Base-by-base conservation (phyloP, 2,329 filamentous ascomycete species). In the Ophiosphaerella herpotricha region DNA sequence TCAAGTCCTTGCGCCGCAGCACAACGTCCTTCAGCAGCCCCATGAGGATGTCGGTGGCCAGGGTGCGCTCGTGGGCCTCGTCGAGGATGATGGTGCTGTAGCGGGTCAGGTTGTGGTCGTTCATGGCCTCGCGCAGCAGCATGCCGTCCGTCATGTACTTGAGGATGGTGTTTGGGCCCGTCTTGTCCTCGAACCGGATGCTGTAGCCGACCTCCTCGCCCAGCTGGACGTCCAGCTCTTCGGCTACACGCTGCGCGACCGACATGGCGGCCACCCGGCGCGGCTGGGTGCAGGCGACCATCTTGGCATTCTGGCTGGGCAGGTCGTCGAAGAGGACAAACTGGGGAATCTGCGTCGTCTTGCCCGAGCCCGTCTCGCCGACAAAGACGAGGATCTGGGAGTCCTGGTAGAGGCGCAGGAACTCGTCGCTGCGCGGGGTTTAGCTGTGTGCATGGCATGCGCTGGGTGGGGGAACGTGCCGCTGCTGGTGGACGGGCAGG, bases 111-210 rank as follows among this genome's bases (percentile, higher is more conserved):
- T 96, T 89, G 0, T 92, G 89, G 70, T 99, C 94, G 60, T 97
- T 82, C 43, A 99, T 81, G 70, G 97, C 91, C 76, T 99, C 94
- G 78, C 94, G 85, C 76, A 97, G 87, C 71, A 99, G 83, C 90
- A 97, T 97, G 74, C 94, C 94, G 66, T 99, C 94, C 13, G 94
- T 99, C 93, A 99, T 97, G 77, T 99, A 99, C 78, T 99, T 99
- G 78, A 99, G 96, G 68, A 87, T 90, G 1, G 94, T 99, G 14
- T 87, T 82, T 2, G 90, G 85, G 57, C 87, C 90, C 0, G 93
- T 97, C 70, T 87, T 89, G 75, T 99, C 94, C 68, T 99, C 94
- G 70, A 99, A 99, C 71, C 94, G 90, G 68, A 99, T 96, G 7
- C 90, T 96, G 72, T 99, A 99, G 46, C 94, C 94, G 55, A 99